A percentile compares a stretch with the other conserved stretches of the same genome.
phyloP scores from a whole-genome alignment of 176 grass and related monocot genomes.

The Aegilops umbellulata region DNA sequence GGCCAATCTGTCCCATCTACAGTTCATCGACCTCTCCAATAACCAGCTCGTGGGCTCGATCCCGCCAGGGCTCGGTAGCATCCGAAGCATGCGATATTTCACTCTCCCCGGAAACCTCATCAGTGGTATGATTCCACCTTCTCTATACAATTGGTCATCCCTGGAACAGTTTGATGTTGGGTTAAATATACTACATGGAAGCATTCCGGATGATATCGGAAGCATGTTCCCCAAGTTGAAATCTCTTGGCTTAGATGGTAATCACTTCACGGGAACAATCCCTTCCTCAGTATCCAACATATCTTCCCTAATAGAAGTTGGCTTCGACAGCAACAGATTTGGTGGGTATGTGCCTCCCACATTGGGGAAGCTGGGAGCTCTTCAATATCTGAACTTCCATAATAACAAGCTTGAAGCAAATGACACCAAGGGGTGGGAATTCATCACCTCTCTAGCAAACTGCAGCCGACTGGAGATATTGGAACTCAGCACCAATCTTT shows the following conservation, averaged over 20 bases:
- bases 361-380: background rate
- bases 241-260: background rate
- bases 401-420: background rate
- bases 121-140: background rate
- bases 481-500: background rate
- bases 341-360: background rate
- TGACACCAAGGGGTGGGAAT: conserved; percentile 15
- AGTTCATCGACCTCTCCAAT: no score
- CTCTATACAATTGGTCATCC: background rate
- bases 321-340: background rate
- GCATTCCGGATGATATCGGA: no score
- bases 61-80: no score
- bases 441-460: conserved; percentile 5
- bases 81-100: no score
- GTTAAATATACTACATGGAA: no score
- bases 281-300: conserved; percentile 13
- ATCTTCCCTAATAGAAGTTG: background rate
- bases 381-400: background rate
- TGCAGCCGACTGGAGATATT: background rate
- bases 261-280: background rate
- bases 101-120: no score
- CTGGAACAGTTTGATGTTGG: background rate
- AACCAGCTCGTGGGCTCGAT: no score
- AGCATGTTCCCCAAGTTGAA: background rate
- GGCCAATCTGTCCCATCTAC: no score